Evolutionary conservation across 345 rosid species (phyloP).

Genomic region (Garcia nutans): DNA sequence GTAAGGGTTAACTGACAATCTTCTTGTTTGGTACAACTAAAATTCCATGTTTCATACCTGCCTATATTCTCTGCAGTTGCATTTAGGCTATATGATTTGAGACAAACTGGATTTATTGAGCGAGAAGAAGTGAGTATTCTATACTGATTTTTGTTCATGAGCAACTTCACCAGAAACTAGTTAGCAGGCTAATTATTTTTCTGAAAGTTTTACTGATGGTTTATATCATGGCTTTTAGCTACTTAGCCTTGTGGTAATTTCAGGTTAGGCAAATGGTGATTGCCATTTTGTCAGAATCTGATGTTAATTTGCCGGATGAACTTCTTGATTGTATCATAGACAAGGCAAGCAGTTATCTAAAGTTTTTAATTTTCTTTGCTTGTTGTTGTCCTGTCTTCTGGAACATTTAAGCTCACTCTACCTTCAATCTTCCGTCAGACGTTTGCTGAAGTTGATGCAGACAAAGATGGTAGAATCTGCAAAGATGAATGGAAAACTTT

Average conservation of each 20-base stretch:
- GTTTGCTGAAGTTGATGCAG: slow-evolving; percentile 68
- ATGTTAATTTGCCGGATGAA: slow-evolving; percentile 50
- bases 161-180: not conserved
- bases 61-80: slow-evolving; percentile 55
- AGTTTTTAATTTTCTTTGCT: slow-evolving; percentile 7
- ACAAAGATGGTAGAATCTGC: slow-evolving; percentile 65
- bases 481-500: slow-evolving; percentile 67
- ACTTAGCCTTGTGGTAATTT: slow-evolving; percentile 1
- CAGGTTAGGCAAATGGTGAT: slow-evolving; percentile 87
- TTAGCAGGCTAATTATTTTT: not conserved
- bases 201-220: not conserved
- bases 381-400: not conserved
- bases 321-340: slow-evolving; percentile 68
- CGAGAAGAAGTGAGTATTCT: slow-evolving; percentile 66
- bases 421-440: slow-evolving; percentile 42
- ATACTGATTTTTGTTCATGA: not conserved
- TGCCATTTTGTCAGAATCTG: slow-evolving; percentile 70
- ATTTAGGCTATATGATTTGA: slow-evolving; percentile 77
- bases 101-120: slow-evolving; percentile 81
- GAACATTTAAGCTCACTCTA: not conserved
- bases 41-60: not conserved
- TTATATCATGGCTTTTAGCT: not conserved
- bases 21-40: slow-evolving; percentile 6
- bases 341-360: slow-evolving; percentile 37
- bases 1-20: slow-evolving; percentile 41